Evolutionary conservation across 2,329 filamentous ascomycete genomes (phyloP).

Genomic region (Arachnomyces sp.): DNA sequence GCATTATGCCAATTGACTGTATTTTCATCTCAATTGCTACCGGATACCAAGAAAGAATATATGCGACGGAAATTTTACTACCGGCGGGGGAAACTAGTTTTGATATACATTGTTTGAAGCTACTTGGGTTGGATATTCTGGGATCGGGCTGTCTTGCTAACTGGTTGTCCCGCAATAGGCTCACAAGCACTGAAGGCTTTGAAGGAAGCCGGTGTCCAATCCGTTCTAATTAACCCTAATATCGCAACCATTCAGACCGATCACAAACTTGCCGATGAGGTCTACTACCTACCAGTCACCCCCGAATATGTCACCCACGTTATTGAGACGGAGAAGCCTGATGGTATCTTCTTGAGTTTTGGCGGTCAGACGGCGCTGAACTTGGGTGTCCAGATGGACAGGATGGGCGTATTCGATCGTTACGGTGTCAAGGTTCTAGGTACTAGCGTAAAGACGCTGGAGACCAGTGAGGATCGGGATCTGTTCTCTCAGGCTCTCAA

Average conservation of each 20-base stretch:
- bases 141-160: too few relatives aligned
- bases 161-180: constrained; percentile 44
- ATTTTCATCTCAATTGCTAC: background rate
- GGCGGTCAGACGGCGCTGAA: constrained; percentile 96
- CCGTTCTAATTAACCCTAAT: constrained; percentile 94
- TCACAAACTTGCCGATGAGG: constrained; percentile 89
- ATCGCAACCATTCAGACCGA: constrained; percentile 98
- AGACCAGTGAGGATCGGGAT: constrained; percentile 92
- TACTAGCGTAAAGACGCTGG: constrained; percentile 86
- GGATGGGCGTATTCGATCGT: constrained; percentile 87
- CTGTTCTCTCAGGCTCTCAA: constrained; percentile 91
- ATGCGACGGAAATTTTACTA: too few relatives aligned
- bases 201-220: constrained; percentile 86
- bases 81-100: too few relatives aligned
- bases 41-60: too few relatives aligned
- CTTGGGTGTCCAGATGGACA: constrained; percentile 93
- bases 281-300: constrained; percentile 96
- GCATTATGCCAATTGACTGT: too few relatives aligned
- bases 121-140: too few relatives aligned
- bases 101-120: too few relatives aligned
- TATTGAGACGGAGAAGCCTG: constrained; percentile 89
- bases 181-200: constrained; percentile 94
- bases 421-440: constrained; percentile 93
- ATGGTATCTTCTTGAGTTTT: constrained; percentile 95
- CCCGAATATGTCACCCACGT: constrained; percentile 97